A percentile compares a stretch with the other conserved stretches of the same genome.
Evolutionary conservation across 106 monocot species (phyloP).

Genomic region (Acorus gramineus): DNA sequence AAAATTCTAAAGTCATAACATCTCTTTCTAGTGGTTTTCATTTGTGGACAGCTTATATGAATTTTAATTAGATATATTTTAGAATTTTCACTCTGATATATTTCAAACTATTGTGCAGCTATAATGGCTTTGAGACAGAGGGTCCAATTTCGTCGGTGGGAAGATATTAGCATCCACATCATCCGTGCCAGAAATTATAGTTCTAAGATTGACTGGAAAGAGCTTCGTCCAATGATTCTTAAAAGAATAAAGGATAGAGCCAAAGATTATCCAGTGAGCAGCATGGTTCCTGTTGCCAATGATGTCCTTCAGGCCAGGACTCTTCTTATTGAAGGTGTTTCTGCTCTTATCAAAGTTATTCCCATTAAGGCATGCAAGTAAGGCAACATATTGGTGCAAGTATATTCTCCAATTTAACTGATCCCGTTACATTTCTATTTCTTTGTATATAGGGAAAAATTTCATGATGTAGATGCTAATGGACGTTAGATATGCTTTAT

Average conservation of each 20-base stretch:
- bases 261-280: slow-evolving; percentile 55
- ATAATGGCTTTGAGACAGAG: slow-evolving; percentile 7
- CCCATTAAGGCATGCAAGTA: slow-evolving; percentile 83
- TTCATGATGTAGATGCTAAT: too few relatives aligned
- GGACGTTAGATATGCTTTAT: too few relatives aligned
- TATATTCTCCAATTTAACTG: too few relatives aligned
- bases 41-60: too few relatives aligned
- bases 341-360: slow-evolving; percentile 44
- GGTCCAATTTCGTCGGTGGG: neutral
- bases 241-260: slow-evolving; percentile 75
- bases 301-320: slow-evolving; percentile 58
- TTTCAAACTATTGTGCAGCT: neutral
- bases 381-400: neutral
- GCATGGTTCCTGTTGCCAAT: slow-evolving; percentile 65
- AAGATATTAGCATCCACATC: neutral
- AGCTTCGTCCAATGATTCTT: slow-evolving; percentile 79
- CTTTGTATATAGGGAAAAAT: too few relatives aligned
- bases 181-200: slow-evolving; percentile 32
- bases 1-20: too few relatives aligned
- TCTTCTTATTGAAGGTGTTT: slow-evolving; percentile 42
- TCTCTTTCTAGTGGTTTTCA: too few relatives aligned
- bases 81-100: too few relatives aligned
- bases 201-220: slow-evolving; percentile 63
- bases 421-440: too few relatives aligned
- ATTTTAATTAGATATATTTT: too few relatives aligned